Evolutionary conservation across 169 alveolate genomes (phyloP).

Genomic region (Eimeria maxima): DNA sequence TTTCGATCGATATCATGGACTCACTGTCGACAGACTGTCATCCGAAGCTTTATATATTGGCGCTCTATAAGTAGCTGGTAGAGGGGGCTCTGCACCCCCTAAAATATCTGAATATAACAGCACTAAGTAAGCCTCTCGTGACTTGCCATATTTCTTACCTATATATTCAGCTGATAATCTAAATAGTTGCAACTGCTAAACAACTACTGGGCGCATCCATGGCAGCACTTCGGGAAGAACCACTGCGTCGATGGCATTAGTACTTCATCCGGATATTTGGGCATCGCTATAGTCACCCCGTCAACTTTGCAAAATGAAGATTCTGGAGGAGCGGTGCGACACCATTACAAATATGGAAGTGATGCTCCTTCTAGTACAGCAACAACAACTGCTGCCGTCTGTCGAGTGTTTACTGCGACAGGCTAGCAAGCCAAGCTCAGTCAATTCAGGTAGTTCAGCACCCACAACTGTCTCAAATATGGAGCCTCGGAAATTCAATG

Average conservation of each 20-base stretch:
- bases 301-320: slow-evolving; percentile 1
- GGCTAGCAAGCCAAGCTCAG: slow-evolving; percentile 67
- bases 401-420: slow-evolving; percentile 60
- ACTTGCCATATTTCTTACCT: background rate
- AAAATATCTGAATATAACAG: background rate
- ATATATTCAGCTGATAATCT: background rate
- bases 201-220: background rate
- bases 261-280: background rate
- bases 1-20: background rate
- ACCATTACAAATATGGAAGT: slow-evolving; percentile 66
- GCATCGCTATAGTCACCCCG: background rate
- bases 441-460: slow-evolving; percentile 33
- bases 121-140: background rate
- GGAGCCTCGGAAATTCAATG: slow-evolving; percentile 19
- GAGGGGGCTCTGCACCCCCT: background rate
- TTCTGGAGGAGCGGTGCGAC: slow-evolving; percentile 68
- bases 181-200: background rate
- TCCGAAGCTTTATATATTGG: background rate
- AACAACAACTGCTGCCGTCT: slow-evolving; percentile 53
- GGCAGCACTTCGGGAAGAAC: background rate
- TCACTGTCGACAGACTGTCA: background rate
- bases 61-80: background rate
- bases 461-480: background rate
- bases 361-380: slow-evolving; percentile 66
- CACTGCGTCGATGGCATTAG: background rate